Conservation (phyloP, 208 protist genomes). For the Crithidia thermophila region DNA sequence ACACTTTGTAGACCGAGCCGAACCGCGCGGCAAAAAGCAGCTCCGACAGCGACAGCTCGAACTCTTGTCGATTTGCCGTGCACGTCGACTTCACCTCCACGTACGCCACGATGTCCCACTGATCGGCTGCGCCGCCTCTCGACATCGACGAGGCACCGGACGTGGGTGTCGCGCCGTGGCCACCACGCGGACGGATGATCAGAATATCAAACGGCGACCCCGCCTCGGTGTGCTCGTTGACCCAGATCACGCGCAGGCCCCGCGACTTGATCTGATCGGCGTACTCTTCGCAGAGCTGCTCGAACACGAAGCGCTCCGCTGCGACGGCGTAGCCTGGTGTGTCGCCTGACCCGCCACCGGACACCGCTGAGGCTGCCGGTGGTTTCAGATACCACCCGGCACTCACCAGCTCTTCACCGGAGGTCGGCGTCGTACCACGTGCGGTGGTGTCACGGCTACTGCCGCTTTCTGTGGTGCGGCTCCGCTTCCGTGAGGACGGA, state of each 20-base stretch:
- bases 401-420: neutral
- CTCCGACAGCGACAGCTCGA: constrained; percentile 84
- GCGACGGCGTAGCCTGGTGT: constrained; percentile 54
- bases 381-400: constrained; percentile 23
- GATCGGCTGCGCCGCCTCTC: neutral
- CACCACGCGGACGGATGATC: constrained; percentile 32
- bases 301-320: constrained; percentile 78
- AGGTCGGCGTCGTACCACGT: neutral
- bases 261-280: constrained; percentile 11
- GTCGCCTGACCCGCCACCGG: constrained; percentile 19
- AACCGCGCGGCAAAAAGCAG: constrained; percentile 81
- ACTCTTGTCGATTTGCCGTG: constrained; percentile 52
- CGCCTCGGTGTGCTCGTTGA: constrained; percentile 66
- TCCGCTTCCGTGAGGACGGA: too few relatives aligned
- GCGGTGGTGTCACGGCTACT: neutral
- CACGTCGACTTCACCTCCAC: constrained; percentile 88
- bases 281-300: constrained; percentile 49
- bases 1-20: constrained; percentile 65
- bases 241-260: constrained; percentile 68
- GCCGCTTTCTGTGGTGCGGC: neutral
- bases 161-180: neutral
- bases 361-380: constrained; percentile 5
- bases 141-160: too few relatives aligned
- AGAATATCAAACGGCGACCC: constrained; percentile 86
- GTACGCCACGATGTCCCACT: constrained; percentile 53